Percentiles rank a stretch among this genome's conserved stretches.
These are phyloP conservation scores for Penicillium sclerotigenum DNA, from an alignment of 2,329 filamentous ascomycete genomes.

Conservation along the genomic window DNA sequence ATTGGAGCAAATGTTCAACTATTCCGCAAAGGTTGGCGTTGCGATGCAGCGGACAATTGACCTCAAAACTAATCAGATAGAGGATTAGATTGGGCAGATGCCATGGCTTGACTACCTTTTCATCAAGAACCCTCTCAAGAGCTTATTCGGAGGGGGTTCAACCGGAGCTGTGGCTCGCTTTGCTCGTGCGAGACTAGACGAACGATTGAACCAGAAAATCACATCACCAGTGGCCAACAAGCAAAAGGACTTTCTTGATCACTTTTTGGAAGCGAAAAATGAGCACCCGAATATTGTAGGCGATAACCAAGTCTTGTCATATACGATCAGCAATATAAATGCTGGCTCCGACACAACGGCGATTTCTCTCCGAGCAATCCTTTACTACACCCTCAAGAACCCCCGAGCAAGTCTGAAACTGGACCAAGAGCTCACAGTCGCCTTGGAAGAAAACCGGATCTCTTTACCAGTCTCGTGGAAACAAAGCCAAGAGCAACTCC, in stretches of 20 bases:
- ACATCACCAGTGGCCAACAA: neutral
- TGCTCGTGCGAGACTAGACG: conserved; percentile 20
- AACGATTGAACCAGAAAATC: conserved; percentile 15
- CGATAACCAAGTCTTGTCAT: conserved; percentile 28
- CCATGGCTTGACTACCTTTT: conserved; percentile 38
- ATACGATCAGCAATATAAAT: conserved; percentile 28
- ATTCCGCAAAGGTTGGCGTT: conserved; percentile 19
- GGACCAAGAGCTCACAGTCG: conserved; percentile 47
- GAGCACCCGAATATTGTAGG: conserved; percentile 24
- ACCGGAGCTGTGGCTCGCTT: conserved; percentile 24
- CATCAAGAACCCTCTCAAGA: conserved; percentile 33
- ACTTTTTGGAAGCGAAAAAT: conserved; percentile 29
- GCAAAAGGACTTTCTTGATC: conserved; percentile 29
- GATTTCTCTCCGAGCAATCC: conserved; percentile 30
- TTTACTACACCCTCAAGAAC: conserved; percentile 33
- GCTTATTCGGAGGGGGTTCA: conserved; percentile 16
- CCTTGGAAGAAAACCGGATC: conserved; percentile 19
- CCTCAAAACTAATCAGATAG: neutral
- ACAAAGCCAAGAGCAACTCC: conserved; percentile 25
- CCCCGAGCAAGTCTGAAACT: conserved; percentile 38
- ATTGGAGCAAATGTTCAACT: conserved; percentile 30
- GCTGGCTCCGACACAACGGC: conserved; percentile 39
- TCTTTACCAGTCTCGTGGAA: conserved; percentile 23
- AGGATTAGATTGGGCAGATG: conserved; percentile 29
- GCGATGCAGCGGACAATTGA: too few relatives aligned